Percentiles rank a stretch among this genome's conserved stretches.
phyloP scores from a whole-genome alignment of 345 rosid species.

The Sonneratia caseolaris region DNA sequence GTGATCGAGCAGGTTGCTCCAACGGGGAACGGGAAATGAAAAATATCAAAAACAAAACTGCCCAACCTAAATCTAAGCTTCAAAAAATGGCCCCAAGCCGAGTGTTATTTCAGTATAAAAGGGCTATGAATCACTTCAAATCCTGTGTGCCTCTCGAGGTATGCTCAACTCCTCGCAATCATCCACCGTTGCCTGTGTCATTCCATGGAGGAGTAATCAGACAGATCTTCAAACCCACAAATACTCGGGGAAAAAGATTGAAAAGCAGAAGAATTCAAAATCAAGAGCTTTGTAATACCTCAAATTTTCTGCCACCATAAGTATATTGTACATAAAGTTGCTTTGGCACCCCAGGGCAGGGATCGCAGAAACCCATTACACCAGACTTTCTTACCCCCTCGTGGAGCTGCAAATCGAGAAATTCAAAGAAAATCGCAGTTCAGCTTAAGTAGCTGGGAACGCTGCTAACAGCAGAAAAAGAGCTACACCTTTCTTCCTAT shows the following conservation, averaged over 20 bases:
- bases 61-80: neutral
- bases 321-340: constrained; percentile 64
- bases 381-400: constrained; percentile 88
- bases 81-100: neutral
- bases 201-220: constrained; percentile 3
- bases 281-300: constrained; percentile 24
- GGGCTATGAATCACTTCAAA: constrained; percentile 9
- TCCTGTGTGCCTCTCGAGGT: constrained; percentile 50
- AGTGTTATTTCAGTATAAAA: neutral
- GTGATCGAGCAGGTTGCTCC: neutral
- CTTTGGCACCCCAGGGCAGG: constrained; percentile 82
- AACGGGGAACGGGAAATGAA: neutral
- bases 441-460: no score
- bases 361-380: constrained; percentile 96
- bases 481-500: neutral
- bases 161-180: constrained; percentile 62
- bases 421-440: neutral
- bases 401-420: constrained; percentile 48
- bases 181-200: constrained; percentile 45
- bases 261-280: neutral
- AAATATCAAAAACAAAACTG: neutral
- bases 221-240: neutral
- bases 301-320: constrained; percentile 30
- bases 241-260: neutral
- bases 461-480: neutral